Percentiles rank a stretch among this genome's conserved stretches.
phyloP scores from a whole-genome alignment of 495 filamentous ascomycete genomes.

The Penicillium nucicola region DNA sequence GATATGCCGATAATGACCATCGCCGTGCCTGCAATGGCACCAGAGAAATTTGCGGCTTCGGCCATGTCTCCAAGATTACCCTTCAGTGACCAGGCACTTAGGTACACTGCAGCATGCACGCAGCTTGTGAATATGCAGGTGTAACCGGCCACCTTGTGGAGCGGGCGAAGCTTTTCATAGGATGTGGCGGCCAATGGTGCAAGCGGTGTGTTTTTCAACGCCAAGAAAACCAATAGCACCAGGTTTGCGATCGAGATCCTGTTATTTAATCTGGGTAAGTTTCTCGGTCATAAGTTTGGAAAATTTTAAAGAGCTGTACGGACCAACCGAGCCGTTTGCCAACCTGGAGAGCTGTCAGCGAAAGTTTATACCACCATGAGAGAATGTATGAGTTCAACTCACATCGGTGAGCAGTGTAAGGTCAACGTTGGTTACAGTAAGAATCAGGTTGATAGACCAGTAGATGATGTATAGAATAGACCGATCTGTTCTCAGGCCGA shows the following conservation, averaged over 20 bases:
- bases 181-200: slow-evolving; percentile 54
- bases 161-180: slow-evolving; percentile 56
- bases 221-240: slow-evolving; percentile 53
- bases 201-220: slow-evolving; percentile 58
- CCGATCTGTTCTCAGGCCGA: slow-evolving; percentile 32
- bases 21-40: slow-evolving; percentile 47
- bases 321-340: slow-evolving; percentile 4
- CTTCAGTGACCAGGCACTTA: slow-evolving; percentile 24
- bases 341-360: background rate
- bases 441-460: slow-evolving; percentile 47
- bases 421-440: slow-evolving; percentile 36
- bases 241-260: slow-evolving; percentile 54
- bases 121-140: slow-evolving; percentile 42
- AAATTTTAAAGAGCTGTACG: background rate
- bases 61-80: slow-evolving; percentile 20
- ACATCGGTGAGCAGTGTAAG: background rate
- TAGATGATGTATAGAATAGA: slow-evolving; percentile 44
- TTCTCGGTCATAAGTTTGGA: background rate
- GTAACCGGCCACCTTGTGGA: slow-evolving; percentile 56
- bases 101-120: slow-evolving; percentile 43
- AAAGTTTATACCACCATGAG: background rate
- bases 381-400: background rate
- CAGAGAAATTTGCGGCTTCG: slow-evolving; percentile 37
- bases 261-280: background rate
- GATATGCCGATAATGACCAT: slow-evolving; percentile 34